Evolutionary conservation across 495 filamentous ascomycete species (phyloP), one percentile per base, ranked within the genome.

Genomic region (Penicillium crystallinum): DNA sequence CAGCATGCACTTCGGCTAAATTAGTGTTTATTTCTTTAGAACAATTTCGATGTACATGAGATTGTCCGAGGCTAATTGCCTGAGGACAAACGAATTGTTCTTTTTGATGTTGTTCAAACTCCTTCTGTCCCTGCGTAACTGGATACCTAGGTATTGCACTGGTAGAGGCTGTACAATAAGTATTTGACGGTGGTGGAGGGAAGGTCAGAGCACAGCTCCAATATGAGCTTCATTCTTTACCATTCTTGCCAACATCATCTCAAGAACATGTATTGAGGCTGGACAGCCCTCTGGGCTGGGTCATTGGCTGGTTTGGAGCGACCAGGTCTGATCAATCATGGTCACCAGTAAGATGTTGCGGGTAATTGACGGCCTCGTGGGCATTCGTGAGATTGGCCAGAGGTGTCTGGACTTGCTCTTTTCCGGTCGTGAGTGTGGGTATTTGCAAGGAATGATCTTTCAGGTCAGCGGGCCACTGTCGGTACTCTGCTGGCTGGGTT

Each of bases 1-100:
- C 2, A 25, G 39, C 39, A 23, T 46, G 30, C n/a, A 17, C 30
- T 34, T 17, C 23, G 30, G 43, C 14, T 34, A 33, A 22, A 34
- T 8, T 19, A 15, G 31, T 11, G 11, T 35, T 35, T 17, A 10
- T 36, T 47, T 47, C 11, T 22, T 2, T 9, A 25, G 21, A 18
- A 25, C 11, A 18, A 17, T 46, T 15, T 47, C 19, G n/a, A 47
- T 36, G 45, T 47, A 47, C 45, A 47, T 47, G 45, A 36, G 17
- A 36, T 47, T 19, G 31, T 11, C 6, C 21, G 8, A 15, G 44
- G 30, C 19, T 34, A 15, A 25, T 4, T 15, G 17, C 23, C 45
- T 12, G 25, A 23, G 19, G 18, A 27, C 31, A 35, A 47, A 36
- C 14, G 31, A 47, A 18, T 15, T 17, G 31, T 36, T 36, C 31